phyloP scores from a whole-genome alignment of 2,329 filamentous ascomycete genomes.

The Nigrograna mackinnonii region DNA sequence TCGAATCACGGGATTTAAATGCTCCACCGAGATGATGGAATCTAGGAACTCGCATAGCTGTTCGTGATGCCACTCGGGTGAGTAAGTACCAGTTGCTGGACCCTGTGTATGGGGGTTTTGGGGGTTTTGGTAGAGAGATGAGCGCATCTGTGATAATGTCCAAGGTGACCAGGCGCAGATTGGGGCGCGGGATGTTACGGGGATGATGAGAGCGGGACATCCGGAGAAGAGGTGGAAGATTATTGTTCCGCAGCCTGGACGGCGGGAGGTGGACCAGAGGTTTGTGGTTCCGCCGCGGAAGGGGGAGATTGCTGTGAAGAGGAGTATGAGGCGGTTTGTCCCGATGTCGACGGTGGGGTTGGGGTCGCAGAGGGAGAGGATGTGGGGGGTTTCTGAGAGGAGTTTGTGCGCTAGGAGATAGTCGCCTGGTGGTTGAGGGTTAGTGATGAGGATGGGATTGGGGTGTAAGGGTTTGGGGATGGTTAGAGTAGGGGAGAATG shows the following conservation, averaged over 20 bases:
- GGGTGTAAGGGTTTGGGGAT: background rate
- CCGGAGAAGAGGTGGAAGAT: conserved; percentile 42
- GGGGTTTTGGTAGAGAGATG: conserved; percentile 8
- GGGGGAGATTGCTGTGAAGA: conserved; percentile 44
- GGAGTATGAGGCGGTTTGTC: conserved; percentile 38
- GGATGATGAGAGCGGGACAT: conserved; percentile 40
- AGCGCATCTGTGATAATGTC: conserved; percentile 36
- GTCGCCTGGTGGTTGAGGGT: conserved; percentile 28
- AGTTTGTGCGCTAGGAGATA: conserved; percentile 41
- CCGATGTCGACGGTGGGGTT: conserved; percentile 29
- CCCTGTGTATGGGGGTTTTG: conserved; percentile 4
- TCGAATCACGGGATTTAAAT: conserved; percentile 21
- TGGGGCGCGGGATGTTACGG: conserved; percentile 29
- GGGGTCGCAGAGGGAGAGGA: conserved; percentile 36
- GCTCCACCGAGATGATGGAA: conserved; percentile 25
- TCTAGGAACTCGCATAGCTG: conserved; percentile 42
- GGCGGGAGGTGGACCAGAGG: conserved; percentile 42
- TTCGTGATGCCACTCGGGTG: conserved; percentile 32
- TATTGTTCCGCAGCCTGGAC: conserved; percentile 40
- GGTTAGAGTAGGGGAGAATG: background rate
- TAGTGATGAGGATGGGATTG: background rate
- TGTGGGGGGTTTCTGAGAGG: conserved; percentile 32
- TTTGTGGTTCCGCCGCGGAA: conserved; percentile 29
- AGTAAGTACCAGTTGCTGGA: conserved; percentile 16
- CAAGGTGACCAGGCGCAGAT: conserved; percentile 38